Evolutionary conservation across 257 asterid genomes (phyloP).

Genomic region (Solanum arcanum): DNA sequence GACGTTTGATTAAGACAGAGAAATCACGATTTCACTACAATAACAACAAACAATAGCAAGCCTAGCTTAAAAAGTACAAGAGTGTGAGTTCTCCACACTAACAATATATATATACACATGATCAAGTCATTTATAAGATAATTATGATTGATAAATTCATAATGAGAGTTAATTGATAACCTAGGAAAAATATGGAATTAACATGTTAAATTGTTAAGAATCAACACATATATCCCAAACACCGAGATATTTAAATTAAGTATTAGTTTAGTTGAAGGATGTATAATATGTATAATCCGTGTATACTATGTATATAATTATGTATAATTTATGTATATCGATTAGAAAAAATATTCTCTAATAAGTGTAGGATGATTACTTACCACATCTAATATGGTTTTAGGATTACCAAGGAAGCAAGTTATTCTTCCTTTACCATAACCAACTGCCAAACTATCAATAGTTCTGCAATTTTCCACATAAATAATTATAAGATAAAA

Average conservation of each 20-base stretch:
- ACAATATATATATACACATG: not conserved
- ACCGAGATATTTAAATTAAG: not conserved
- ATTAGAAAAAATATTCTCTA: not conserved
- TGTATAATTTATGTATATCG: not conserved
- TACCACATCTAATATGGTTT: constrained; percentile 58
- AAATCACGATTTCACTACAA: not conserved
- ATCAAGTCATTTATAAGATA: not conserved
- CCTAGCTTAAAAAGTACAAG: not conserved
- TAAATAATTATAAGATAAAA: not conserved
- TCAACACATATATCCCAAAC: not conserved
- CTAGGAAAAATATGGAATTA: not conserved
- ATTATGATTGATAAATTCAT: not conserved
- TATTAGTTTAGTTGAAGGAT: not conserved
- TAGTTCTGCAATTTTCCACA: constrained; percentile 36
- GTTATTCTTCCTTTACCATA: constrained; percentile 75
- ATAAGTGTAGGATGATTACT: not conserved
- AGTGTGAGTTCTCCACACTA: not conserved
- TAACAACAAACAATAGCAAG: not conserved
- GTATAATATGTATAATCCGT: not conserved
- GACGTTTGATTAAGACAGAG: not conserved
- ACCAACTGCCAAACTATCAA: constrained; percentile 77
- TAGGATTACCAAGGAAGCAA: constrained; percentile 56
- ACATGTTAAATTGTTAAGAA: not conserved
- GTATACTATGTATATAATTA: not conserved
- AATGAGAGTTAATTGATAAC: not conserved